phyloP scores from a whole-genome alignment of 768 basidiomycete genomes.

The Trametes cinnabarina region DNA sequence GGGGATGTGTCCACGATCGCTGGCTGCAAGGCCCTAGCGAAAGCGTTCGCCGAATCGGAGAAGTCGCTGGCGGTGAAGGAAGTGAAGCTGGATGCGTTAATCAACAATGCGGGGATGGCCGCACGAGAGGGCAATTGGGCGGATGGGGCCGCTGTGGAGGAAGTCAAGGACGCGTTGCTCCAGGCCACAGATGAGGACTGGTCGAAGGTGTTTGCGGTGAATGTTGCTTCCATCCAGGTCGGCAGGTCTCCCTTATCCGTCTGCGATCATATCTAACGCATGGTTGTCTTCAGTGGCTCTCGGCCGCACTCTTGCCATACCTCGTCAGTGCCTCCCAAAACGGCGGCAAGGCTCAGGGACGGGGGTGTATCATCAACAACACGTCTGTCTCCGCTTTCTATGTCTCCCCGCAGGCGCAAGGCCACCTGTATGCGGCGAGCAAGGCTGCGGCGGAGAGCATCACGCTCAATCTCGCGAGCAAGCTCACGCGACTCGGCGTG shows the following conservation, averaged over 20 bases:
- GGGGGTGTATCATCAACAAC: conserved; percentile 20
- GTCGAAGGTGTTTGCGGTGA: conserved; percentile 17
- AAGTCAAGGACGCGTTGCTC: conserved; percentile 15
- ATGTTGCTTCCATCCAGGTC: conserved; percentile 15
- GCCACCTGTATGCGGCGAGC: conserved; percentile 16
- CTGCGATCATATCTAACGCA: not conserved
- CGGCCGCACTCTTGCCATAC: conserved; percentile 17
- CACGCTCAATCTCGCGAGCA: conserved; percentile 20
- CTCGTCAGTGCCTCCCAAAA: conserved; percentile 13
- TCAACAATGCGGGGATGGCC: conserved; percentile 15
- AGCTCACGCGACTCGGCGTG: conserved; percentile 20
- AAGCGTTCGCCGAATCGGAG: conserved; percentile 9
- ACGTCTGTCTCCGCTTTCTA: conserved; percentile 21
- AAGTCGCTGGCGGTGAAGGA: not conserved
- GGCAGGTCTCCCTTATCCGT: not conserved
- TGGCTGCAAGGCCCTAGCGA: conserved; percentile 10
- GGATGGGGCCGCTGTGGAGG: conserved; percentile 7
- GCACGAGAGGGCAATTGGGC: conserved; percentile 12
- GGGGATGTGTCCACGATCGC: conserved; percentile 18
- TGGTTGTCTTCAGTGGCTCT: conserved; percentile 11
- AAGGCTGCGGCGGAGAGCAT: conserved; percentile 20
- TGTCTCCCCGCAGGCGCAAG: conserved; percentile 4
- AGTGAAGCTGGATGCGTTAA: conserved; percentile 11
- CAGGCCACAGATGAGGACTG: conserved; percentile 16
- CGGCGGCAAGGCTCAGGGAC: conserved; percentile 8